Percentiles rank a stretch among this genome's conserved stretches.
phyloP scores from a whole-genome alignment of 73 alveolate species.

The Diophrys appendiculata region DNA sequence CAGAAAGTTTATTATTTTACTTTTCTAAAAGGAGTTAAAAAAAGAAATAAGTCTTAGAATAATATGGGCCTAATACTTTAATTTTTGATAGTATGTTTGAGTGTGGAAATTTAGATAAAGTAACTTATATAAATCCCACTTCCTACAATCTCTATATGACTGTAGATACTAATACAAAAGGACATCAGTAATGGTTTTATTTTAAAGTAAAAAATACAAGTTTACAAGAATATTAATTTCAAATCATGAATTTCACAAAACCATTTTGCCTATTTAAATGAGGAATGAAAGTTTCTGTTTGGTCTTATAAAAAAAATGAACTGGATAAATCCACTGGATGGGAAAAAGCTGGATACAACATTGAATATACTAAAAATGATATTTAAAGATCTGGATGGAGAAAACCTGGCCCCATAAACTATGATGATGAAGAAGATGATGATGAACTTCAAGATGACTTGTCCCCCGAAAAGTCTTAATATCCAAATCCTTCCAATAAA shows the following conservation, averaged over 20 bases:
- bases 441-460: constrained; percentile 37
- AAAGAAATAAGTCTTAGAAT: background rate
- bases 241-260: constrained; percentile 73
- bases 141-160: constrained; percentile 75
- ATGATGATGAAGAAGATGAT: constrained; percentile 58
- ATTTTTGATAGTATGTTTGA: constrained; percentile 61
- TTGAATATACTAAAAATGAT: constrained; percentile 13
- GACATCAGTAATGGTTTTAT: constrained; percentile 95
- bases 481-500: no score
- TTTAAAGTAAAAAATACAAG: constrained; percentile 79
- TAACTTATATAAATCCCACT: constrained; percentile 14
- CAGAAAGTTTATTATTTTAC: background rate
- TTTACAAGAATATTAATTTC: constrained; percentile 61
- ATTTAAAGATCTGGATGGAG: constrained; percentile 60
- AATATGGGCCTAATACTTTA: constrained; percentile 2
- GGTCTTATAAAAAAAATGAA: background rate
- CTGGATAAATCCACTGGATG: constrained; percentile 8
- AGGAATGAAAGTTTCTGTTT: constrained; percentile 54
- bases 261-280: constrained; percentile 44
- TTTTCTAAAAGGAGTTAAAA: background rate
- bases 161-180: constrained; percentile 89
- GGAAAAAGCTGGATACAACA: constrained; percentile 21
- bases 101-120: constrained; percentile 64
- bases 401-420: constrained; percentile 44
- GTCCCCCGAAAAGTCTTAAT: no score